Percentiles rank a stretch among this genome's conserved stretches.
Conservation (phyloP, 495 filamentous ascomycete species). For the Saxispiralis lemnorum region DNA sequence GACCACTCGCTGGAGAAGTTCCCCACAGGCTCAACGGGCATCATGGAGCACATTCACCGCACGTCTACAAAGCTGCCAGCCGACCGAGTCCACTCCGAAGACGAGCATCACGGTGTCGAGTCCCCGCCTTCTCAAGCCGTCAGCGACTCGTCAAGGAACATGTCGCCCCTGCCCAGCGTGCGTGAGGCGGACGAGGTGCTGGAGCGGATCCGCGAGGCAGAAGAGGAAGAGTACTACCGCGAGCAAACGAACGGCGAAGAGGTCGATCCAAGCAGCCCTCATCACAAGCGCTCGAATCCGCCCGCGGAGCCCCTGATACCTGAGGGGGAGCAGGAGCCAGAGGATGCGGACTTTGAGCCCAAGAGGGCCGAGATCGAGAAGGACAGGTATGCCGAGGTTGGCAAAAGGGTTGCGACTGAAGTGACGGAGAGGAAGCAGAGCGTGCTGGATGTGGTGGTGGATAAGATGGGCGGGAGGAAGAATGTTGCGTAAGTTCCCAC, state of each 20-base stretch:
- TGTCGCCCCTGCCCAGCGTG: conserved; percentile 7
- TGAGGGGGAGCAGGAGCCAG: conserved; percentile 1
- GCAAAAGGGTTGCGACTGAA: background rate
- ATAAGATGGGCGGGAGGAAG: background rate
- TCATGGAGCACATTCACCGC: conserved; percentile 8
- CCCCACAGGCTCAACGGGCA: conserved; percentile 9
- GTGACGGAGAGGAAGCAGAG: background rate
- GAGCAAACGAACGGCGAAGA: background rate
- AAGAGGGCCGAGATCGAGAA: background rate
- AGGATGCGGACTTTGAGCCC: conserved; percentile 5
- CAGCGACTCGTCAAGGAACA: background rate
- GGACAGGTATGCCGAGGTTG: background rate
- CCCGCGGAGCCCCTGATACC: conserved; percentile 12
- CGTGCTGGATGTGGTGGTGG: background rate
- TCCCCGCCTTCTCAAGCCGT: background rate
- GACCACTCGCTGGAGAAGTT: conserved; percentile 13
- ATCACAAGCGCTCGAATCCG: background rate
- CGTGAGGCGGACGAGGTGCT: conserved; percentile 10
- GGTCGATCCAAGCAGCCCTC: conserved; percentile 1
- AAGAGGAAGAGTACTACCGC: conserved; percentile 4
- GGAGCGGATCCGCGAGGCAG: conserved; percentile 1
- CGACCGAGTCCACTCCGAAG: background rate
- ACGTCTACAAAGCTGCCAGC: conserved; percentile 1
- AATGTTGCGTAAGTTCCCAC: background rate
- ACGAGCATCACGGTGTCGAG: background rate